Evolutionary conservation across 257 asterid species (phyloP), one percentile per base, ranked within the genome.

Genomic region (Fraxinus cuspidata): DNA sequence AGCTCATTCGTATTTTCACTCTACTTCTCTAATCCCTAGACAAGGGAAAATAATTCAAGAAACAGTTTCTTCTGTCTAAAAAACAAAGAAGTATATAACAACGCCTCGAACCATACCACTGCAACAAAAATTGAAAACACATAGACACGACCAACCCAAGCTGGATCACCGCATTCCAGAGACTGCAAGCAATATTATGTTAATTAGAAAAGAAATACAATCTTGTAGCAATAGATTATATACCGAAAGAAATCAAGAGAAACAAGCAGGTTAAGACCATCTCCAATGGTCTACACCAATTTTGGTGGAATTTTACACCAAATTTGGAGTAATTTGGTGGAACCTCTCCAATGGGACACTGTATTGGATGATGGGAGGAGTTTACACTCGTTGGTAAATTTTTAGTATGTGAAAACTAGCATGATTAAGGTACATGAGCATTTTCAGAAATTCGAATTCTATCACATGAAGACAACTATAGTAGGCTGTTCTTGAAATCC

Each of bases 121-220:
- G 94, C 87, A 77, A 89, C 44, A 83, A 94, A 92, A 73, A 94
- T 94, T 74, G 91, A 87, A 78, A 94, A 87, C 75, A 97, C 98
- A 79, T 90, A 91, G 78, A 83, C 19, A 65, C 91, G 90, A 78
- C 98, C 98, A 80, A 92, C 77, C 98, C 97, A 92, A 75, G 92
- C 89, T 79, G 97, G 89, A 76, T 87, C 91, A 1, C 97, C 94
- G 25, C 82, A 78, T 79, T 94, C 91, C 84, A 94, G 80, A 75
- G 97, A 86, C 98, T 92, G 97, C 85, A 87, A 82, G 78, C 73
- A 88, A 60, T 76, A 75, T 12, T 80, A 82, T 71, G 64, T 79
- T 60, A 83, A 68, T 69, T 63, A 80, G 58, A 78, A 83, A 37
- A 78, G 38, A 60, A 73, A 44, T 70, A 76, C 69, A 77, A 53